Conservation (phyloP, 768 basidiomycete species). For the Serendipita sp. region DNA sequence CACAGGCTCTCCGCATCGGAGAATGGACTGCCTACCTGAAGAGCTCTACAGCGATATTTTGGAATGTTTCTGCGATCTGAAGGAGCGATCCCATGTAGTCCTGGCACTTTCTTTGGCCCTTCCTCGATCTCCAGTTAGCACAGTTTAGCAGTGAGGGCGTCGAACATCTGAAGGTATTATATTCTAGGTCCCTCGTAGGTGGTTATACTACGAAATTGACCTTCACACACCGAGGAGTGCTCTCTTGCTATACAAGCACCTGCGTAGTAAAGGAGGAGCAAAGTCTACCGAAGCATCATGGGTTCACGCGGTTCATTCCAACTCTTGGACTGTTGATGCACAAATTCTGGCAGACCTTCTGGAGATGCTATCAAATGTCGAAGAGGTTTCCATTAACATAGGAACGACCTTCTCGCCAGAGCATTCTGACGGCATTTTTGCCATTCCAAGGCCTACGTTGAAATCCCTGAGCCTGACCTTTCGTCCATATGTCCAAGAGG, state of each 20-base stretch:
- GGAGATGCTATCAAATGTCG: conserved; percentile 35
- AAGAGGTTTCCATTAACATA: conserved; percentile 43
- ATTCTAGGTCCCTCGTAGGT: conserved; percentile 28
- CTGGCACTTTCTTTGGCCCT: conserved; percentile 47
- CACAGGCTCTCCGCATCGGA: background rate
- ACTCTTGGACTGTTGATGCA: conserved; percentile 59
- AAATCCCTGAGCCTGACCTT: conserved; percentile 51
- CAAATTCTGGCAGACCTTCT: conserved; percentile 61
- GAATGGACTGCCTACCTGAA: background rate
- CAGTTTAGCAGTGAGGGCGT: background rate
- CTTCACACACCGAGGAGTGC: conserved; percentile 34
- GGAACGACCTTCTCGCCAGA: conserved; percentile 75
- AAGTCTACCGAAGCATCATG: conserved; percentile 20
- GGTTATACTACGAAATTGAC: conserved; percentile 43
- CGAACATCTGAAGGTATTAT: background rate
- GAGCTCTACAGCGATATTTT: background rate
- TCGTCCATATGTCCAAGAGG: conserved; percentile 64
- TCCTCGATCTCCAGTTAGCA: conserved; percentile 31
- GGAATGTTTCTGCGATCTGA: background rate
- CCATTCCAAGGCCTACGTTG: conserved; percentile 32
- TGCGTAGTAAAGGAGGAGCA: conserved; percentile 22
- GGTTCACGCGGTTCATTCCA: conserved; percentile 36
- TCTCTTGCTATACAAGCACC: conserved; percentile 42
- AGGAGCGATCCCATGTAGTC: background rate
- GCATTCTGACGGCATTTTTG: conserved; percentile 56